Evolutionary conservation across 2,329 filamentous ascomycete species (phyloP), one percentile per base, ranked within the genome.

Genomic region (Orbilia quercus): DNA sequence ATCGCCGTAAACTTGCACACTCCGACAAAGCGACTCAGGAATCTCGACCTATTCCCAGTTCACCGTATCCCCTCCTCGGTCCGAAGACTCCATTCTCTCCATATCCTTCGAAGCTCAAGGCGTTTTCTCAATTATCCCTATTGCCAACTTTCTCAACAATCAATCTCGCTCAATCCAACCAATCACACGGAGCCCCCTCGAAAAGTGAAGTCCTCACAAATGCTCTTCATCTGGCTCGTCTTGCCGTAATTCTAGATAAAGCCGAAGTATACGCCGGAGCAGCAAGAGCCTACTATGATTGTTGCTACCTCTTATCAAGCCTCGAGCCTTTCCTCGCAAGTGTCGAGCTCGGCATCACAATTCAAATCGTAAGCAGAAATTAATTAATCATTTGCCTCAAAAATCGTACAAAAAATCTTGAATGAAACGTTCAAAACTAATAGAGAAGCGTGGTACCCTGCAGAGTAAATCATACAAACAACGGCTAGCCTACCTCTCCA

Each of bases 191-290:
- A 45, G 1, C 25, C 11, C 31, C 42, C 7, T 54, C 59, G 2
- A 72, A 65, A 44, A 44, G 67, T 22, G 67, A 72, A 11, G 22
- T 65, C 14, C 47, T 65, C 12, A 40, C 45, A 14, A 59, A 55
- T 20, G 53, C 67, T 7, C 51, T 72, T 14, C 59, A 72, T 25
- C 16, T 72, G n/a, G 51, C 66, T 16, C 66, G 66, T n/a, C 58
- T 72, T 1, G 66, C 58, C 12, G 66, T 72, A 1, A 40, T 72
- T 23, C 50, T 72, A n/a, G 66, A 72, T 23, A 72, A 38, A 54
- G 51, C 28, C n/a, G 23, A 64, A 18, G 59, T 72, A 22, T 72
- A 64, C 20, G 48, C 51, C 12, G 58, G 66, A 4, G 66, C 66
- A 22, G 58, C 38, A 6, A 58, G 59, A 36, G 66, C 66, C 1